Evolutionary conservation across 805 yeast species (phyloP), one percentile per base, ranked within the genome.

Genomic region (Saccharomycopsis javanensis): DNA sequence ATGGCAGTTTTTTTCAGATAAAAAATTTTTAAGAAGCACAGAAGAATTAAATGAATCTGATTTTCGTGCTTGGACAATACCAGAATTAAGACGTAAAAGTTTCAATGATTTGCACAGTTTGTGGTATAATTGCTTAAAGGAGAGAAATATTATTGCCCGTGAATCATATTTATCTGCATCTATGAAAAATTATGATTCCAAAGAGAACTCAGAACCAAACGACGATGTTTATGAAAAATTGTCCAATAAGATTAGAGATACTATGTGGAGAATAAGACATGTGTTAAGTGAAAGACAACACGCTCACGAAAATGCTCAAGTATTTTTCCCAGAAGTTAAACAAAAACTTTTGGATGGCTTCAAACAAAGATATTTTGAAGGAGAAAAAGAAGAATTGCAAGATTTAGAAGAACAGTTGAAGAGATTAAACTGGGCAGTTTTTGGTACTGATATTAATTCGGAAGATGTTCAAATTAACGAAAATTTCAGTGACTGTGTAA

Each of bases 101-200:
- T 94, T 90, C 67, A 94, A 90, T 45, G 99, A 94, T 68, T 74
- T 94, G 64, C 99, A 94, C 70, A 79, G 82, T 37, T 75, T 94
- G 65, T 94, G 99, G 98, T 92, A 88, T 69, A 77, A 85, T 50
- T 82, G 91, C 63, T 71, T 92, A 63, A 86, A 81, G 67, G 96
- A 94, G 70, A 75, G 96, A 63, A 94, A 94, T 69, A 72, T 81
- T 13, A 70, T 92, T 57, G 82, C 82, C 34, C 79, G 96, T 64
- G 98, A 94, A 69, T 75, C 75, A 56, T 82, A 85, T 61, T 75
- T 88, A 63, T 77, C 79, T 57, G 76, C 67, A 35, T 72, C 55
- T 20, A 45, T 51, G 46, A 25, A 53, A 33, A 54, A 18, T 64
- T 63, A 55, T 61, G 61, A 59, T 58, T 57, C 30, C 11, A 27